Evolutionary conservation across 805 yeast species (phyloP), one percentile per base, ranked within the genome.

Genomic region (Ogataea trehaloabstinens): DNA sequence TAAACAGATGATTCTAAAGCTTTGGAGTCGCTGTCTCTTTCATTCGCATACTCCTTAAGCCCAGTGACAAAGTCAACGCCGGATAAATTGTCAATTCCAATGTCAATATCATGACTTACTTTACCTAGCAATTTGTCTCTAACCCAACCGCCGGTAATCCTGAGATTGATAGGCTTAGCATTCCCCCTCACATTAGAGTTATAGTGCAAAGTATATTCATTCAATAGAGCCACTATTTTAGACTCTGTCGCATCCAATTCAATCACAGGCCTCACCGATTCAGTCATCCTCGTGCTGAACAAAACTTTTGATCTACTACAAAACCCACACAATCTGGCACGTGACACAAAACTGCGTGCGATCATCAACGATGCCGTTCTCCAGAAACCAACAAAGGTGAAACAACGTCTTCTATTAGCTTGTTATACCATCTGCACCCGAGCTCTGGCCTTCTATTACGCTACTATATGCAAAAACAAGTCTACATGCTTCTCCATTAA

Each of bases 71-170:
- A 91, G 24, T 79, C 80, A 53, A 85, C 89, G 0, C 99, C 99
- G 0, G 95, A 77, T 55, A 87, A 64, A 38, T 71, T 71, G 60
- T 93, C 89, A 34, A 93, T 78, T 5, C 97, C 97, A 34, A 93
- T 86, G 53, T 93, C 99, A 21, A 93, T 69, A 60, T 93, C 99
- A 55, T 91, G 80, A 29, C 91, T 81, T 17, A 77, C 78, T 33
- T 73, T 71, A 0, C 95, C 95, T 21, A 93, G 67, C 20, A 93
- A 67, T 63, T 93, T 93, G 61, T 93, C 99, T 51, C 99, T 74
- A 2, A 93, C 99, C 99, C 99, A 91, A 0, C 99, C 99, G 24
- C 99, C 99, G 0, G 97, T 90, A 49, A 93, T 85, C 44, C 99
- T 62, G 11, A 85, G 68, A 3, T 47, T 46, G n/a, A 61, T 35